These are phyloP conservation scores for Zygoascus meyerae DNA, from an alignment of 1,139 yeast species.

Conservation along the genomic window DNA sequence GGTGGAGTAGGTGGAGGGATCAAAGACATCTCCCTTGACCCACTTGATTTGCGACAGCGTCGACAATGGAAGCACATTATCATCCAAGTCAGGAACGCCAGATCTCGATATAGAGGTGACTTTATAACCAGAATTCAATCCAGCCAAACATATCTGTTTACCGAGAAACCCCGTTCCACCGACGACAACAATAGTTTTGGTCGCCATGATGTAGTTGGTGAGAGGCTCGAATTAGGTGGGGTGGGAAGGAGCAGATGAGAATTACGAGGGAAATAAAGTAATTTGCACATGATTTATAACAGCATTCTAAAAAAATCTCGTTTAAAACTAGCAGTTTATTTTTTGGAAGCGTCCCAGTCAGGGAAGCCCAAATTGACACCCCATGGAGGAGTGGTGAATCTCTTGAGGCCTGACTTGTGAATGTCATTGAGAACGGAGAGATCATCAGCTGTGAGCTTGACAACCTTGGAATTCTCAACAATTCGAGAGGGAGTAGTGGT, in stretches of 20 bases:
- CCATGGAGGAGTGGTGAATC: constrained; percentile 43
- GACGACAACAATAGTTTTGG: constrained; percentile 49
- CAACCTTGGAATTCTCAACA: constrained; percentile 47
- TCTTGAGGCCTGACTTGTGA: constrained; percentile 42
- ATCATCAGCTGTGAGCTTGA: constrained; percentile 51
- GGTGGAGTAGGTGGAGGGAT: constrained; percentile 50
- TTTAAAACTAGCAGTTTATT: constrained; percentile 1
- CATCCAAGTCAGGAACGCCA: constrained; percentile 9
- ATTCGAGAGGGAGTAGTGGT: constrained; percentile 59
- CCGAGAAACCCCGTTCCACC: constrained; percentile 88
- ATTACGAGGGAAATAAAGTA: not conserved
- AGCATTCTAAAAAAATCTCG: not conserved
- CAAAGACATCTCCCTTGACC: constrained; percentile 62
- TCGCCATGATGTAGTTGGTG: constrained; percentile 2
- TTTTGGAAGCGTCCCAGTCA: constrained; percentile 25
- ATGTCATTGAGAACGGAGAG: constrained; percentile 44
- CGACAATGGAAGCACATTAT: constrained; percentile 19
- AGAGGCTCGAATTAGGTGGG: not conserved
- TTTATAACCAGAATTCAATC: constrained; percentile 53
- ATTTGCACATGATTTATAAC: too few relatives aligned
- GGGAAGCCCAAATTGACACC: constrained; percentile 31
- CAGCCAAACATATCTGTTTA: constrained; percentile 65
- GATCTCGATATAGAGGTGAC: constrained; percentile 55
- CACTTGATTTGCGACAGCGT: constrained; percentile 64
- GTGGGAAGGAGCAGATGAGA: not conserved